phyloP scores from a whole-genome alignment of 768 basidiomycete species.

The Rhizopogon roseolus region DNA sequence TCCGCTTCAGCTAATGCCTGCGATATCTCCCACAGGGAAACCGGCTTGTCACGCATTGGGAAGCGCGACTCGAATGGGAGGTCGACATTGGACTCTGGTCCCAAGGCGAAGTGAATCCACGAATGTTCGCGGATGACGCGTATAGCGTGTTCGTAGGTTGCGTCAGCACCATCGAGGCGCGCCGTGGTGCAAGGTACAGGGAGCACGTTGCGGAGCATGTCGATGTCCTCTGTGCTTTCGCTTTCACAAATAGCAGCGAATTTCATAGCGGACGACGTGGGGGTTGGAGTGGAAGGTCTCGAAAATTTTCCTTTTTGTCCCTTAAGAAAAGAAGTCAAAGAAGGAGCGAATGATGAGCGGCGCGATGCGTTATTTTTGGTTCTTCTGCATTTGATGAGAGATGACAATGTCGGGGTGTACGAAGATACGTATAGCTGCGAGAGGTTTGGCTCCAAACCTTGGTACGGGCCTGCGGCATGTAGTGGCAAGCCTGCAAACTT shows the following conservation, averaged over 20 bases:
- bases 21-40: conserved; percentile 21
- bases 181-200: conserved; percentile 16
- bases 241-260: background rate
- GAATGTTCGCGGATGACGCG: conserved; percentile 11
- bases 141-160: conserved; percentile 1
- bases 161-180: conserved; percentile 16
- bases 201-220: conserved; percentile 14
- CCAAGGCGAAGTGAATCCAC: conserved; percentile 36
- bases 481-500: conserved; percentile 21
- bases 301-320: background rate
- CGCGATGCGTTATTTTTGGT: background rate
- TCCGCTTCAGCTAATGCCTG: conserved; percentile 18
- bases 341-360: conserved; percentile 17
- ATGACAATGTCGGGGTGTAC: conserved; percentile 24
- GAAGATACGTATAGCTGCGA: conserved; percentile 25
- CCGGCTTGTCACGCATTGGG: conserved; percentile 15
- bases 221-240: conserved; percentile 2
- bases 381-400: conserved; percentile 18
- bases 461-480: conserved; percentile 21
- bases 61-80: conserved; percentile 25
- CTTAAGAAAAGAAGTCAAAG: conserved; percentile 16
- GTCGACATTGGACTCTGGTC: conserved; percentile 26
- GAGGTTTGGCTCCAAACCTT: conserved; percentile 10
- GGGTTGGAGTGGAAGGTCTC: background rate
- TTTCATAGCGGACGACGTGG: background rate